Conservation (phyloP, 306 rosid genomes). For the Rosa chinensis region DNA sequence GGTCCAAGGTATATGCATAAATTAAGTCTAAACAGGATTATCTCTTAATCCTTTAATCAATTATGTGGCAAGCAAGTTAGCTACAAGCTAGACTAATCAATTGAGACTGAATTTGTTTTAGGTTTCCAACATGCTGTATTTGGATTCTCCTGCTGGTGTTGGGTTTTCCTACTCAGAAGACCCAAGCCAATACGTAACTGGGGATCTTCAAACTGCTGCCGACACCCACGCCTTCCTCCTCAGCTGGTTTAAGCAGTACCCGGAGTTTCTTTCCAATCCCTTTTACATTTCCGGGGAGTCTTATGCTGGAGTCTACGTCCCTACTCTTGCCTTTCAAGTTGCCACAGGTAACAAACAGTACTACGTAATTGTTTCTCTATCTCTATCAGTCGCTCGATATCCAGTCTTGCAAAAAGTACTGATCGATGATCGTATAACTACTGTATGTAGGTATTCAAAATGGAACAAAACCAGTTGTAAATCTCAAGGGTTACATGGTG, state of each 20-base stretch:
- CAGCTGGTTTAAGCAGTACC: conserved; percentile 69
- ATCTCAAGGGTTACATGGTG: conserved; percentile 81
- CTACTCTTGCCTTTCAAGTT: conserved; percentile 64
- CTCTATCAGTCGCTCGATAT: neutral
- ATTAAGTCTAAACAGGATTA: neutral
- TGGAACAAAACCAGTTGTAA: conserved; percentile 50
- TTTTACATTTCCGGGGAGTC: conserved; percentile 79
- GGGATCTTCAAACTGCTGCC: conserved; percentile 46
- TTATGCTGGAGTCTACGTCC: conserved; percentile 78
- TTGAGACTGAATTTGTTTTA: conserved; percentile 4
- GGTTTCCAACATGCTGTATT: conserved; percentile 55
- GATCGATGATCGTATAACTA: neutral
- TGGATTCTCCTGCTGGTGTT: conserved; percentile 58
- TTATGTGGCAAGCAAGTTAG: neutral
- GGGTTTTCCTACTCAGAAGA: conserved; percentile 48
- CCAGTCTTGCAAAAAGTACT: neutral
- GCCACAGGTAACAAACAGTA: conserved; percentile 42
- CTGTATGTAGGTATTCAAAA: conserved; percentile 38
- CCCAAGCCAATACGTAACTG: conserved; percentile 32
- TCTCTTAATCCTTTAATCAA: neutral
- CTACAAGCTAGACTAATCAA: neutral
- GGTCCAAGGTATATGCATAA: conserved; percentile 45
- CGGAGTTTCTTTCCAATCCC: conserved; percentile 66
- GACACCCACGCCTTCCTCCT: conserved; percentile 51
- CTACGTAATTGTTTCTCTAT: neutral